Percentiles rank a stretch among this genome's conserved stretches.
phyloP scores from a whole-genome alignment of 805 yeast species.

The Candida sanyiensis region DNA sequence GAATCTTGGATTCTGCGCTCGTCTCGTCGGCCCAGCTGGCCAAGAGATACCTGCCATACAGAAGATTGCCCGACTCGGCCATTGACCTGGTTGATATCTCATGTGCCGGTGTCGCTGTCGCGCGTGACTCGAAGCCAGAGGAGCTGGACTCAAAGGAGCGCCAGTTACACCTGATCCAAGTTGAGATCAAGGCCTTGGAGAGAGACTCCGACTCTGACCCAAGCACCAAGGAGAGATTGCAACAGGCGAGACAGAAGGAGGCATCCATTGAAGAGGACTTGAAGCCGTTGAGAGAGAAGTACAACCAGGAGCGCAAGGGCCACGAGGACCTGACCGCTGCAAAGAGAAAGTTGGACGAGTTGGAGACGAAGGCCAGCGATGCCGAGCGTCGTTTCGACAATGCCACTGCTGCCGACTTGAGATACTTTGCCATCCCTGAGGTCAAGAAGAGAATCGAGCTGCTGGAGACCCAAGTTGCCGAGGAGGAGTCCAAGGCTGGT shows the following conservation, averaged over 20 bases:
- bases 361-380: conserved; percentile 87
- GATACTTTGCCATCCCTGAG: conserved; percentile 97
- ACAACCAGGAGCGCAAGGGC: conserved; percentile 80
- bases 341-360: conserved; percentile 85
- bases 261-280: conserved; percentile 83
- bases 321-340: conserved; percentile 87
- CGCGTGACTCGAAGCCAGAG: conserved; percentile 96
- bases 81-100: conserved; percentile 94
- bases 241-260: conserved; percentile 68
- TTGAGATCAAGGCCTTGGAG: conserved; percentile 94
- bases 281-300: conserved; percentile 79
- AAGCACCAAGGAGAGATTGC: conserved; percentile 80
- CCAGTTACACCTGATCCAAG: conserved; percentile 84
- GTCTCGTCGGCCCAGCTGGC: conserved; percentile 95
- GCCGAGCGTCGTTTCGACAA: conserved; percentile 97
- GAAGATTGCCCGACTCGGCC: conserved; percentile 95
- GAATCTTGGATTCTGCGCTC: conserved; percentile 89
- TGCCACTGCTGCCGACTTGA: conserved; percentile 89
- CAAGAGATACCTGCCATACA: conserved; percentile 86
- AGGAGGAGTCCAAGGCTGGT: conserved; percentile 60
- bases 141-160: conserved; percentile 92
- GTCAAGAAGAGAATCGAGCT: conserved; percentile 67
- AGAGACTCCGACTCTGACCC: conserved; percentile 85
- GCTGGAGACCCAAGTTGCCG: conserved; percentile 72
- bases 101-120: conserved; percentile 96